Evolutionary conservation across 2,329 filamentous ascomycete species (phyloP).

Genomic region (Dryadomyces quercivorus): DNA sequence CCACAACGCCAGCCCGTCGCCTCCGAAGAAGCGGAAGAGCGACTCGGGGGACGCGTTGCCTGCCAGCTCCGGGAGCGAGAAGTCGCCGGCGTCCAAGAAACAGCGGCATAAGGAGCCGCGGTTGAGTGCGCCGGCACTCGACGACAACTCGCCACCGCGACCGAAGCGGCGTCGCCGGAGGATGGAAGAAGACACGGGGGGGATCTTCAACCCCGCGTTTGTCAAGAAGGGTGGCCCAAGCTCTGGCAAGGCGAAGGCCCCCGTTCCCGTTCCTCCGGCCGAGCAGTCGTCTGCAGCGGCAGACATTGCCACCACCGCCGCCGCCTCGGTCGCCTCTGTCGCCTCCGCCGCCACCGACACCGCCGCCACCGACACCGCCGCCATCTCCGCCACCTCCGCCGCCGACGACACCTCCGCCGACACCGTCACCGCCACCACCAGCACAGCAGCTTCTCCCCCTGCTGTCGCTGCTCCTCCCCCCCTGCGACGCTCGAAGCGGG

Average conservation of each 20-base stretch:
- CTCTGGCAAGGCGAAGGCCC: background rate
- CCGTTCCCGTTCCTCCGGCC: background rate
- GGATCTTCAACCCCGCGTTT: slow-evolving; percentile 17
- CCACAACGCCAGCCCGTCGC: slow-evolving; percentile 24
- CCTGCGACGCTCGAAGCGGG: background rate
- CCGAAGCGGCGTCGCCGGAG: slow-evolving; percentile 20
- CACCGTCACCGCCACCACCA: too few species aligned
- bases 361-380: background rate
- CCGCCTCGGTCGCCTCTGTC: too few species aligned
- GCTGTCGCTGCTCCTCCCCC: background rate
- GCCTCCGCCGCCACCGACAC: too few species aligned
- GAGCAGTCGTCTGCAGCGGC: too few species aligned
- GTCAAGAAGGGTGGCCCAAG: background rate
- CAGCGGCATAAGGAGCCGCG: slow-evolving; percentile 6
- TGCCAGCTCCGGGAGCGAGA: background rate
- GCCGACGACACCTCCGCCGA: background rate
- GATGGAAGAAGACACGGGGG: slow-evolving; percentile 16
- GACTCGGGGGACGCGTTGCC: slow-evolving; percentile 3
- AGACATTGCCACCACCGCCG: too few species aligned
- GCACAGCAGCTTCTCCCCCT: background rate
- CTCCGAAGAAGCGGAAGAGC: slow-evolving; percentile 25
- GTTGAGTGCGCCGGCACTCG: slow-evolving; percentile 15
- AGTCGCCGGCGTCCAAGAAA: background rate
- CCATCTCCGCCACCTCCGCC: background rate
- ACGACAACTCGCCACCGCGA: slow-evolving; percentile 15